phyloP scores from a whole-genome alignment of 331 rosid species.

The Pyrus hybrid region DNA sequence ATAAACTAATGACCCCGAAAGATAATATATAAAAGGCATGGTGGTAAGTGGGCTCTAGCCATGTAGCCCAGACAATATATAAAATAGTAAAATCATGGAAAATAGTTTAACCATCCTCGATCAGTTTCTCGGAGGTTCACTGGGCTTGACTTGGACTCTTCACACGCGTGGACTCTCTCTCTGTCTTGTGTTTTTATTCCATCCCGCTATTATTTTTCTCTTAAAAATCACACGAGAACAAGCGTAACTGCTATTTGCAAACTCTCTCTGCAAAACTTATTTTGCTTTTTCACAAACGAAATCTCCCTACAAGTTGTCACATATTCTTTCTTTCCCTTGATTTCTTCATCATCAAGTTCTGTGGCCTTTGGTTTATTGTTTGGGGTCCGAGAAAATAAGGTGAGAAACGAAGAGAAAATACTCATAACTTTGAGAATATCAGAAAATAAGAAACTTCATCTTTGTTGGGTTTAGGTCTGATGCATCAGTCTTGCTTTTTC shows the following conservation, averaged over 20 bases:
- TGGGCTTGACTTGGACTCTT: conserved; percentile 14
- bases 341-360: neutral
- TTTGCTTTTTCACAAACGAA: neutral
- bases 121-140: neutral
- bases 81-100: neutral
- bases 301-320: neutral
- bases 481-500: conserved; percentile 4
- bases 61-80: neutral
- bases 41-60: no score
- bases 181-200: neutral
- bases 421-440: neutral
- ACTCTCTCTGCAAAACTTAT: conserved; percentile 7
- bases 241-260: neutral
- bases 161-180: neutral
- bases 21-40: no score
- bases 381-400: neutral
- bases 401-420: neutral
- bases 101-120: neutral
- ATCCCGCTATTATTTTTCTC: neutral
- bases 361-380: neutral
- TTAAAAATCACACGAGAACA: neutral
- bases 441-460: neutral
- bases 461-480: neutral
- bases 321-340: neutral
- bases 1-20: neutral